phyloP scores from a whole-genome alignment of 116 monocot species.

The Cymodocea nodosa region DNA sequence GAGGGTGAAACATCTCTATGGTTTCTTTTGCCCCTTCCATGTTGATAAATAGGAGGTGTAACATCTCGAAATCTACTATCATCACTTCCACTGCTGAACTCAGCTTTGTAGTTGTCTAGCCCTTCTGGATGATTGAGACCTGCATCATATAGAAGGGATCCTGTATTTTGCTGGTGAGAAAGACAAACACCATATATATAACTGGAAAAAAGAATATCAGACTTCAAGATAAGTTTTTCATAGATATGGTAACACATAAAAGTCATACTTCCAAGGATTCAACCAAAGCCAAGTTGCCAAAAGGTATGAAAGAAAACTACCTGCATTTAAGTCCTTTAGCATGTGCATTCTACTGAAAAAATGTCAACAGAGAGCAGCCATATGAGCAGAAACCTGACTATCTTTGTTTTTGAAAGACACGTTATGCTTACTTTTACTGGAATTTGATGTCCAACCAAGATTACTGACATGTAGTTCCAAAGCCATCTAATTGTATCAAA shows the following conservation, averaged over 20 bases:
- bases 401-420: neutral
- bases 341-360: constrained; percentile 2
- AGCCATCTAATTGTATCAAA: neutral
- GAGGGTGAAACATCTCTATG: constrained; percentile 4
- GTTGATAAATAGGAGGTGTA: constrained; percentile 7
- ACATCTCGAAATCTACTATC: neutral
- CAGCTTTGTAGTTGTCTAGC: neutral
- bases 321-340: neutral
- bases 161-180: neutral
- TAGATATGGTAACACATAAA: neutral
- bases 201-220: neutral
- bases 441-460: neutral
- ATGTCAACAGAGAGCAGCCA: constrained; percentile 6
- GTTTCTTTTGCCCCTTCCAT: constrained; percentile 3
- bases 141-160: neutral
- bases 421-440: neutral
- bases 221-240: neutral
- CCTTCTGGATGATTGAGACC: neutral
- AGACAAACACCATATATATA: neutral
- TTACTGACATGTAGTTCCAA: neutral
- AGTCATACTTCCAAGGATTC: neutral
- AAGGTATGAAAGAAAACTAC: constrained; percentile 5
- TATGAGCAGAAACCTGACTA: constrained; percentile 1
- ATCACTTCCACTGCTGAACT: neutral
- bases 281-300: neutral